Evolutionary conservation across 331 rosid species (phyloP).

Genomic region (Prunus yedoensis): DNA sequence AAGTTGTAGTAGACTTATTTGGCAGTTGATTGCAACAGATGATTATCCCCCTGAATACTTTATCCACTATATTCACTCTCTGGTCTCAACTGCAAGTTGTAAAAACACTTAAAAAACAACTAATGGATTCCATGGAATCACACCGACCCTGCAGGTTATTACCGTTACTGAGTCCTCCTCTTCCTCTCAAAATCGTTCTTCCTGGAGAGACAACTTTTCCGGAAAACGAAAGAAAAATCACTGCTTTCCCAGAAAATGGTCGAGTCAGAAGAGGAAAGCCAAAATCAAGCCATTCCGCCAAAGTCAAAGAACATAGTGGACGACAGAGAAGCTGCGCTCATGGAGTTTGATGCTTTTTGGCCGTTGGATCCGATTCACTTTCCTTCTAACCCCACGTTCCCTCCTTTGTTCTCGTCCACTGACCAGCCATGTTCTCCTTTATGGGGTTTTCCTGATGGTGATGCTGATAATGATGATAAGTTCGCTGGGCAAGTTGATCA

Average conservation of each 20-base stretch:
- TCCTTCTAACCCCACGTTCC: constrained; percentile 55
- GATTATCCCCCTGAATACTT: background rate
- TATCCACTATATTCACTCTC: background rate
- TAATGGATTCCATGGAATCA: constrained; percentile 25
- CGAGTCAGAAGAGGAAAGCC: constrained; percentile 56
- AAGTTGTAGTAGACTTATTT: too few species aligned
- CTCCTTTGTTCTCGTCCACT: constrained; percentile 43
- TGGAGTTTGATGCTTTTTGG: constrained; percentile 87
- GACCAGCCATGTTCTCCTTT: constrained; percentile 72
- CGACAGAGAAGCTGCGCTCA: constrained; percentile 24
- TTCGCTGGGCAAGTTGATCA: constrained; percentile 27
- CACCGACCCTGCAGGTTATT: background rate
- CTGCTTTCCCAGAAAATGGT: constrained; percentile 40
- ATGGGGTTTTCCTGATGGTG: constrained; percentile 65
- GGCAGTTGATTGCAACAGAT: background rate
- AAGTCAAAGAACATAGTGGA: constrained; percentile 30
- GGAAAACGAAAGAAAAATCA: background rate
- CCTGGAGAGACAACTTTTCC: constrained; percentile 5
- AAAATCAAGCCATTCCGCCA: constrained; percentile 26
- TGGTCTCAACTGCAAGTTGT: background rate
- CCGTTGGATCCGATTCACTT: constrained; percentile 75
- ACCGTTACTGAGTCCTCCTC: background rate
- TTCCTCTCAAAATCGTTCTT: constrained; percentile 9
- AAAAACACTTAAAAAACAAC: background rate
- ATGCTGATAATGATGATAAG: constrained; percentile 27